These are phyloP conservation scores for Diplodia corticola DNA, from an alignment of 2,329 filamentous ascomycete species.

Conservation along the genomic window DNA sequence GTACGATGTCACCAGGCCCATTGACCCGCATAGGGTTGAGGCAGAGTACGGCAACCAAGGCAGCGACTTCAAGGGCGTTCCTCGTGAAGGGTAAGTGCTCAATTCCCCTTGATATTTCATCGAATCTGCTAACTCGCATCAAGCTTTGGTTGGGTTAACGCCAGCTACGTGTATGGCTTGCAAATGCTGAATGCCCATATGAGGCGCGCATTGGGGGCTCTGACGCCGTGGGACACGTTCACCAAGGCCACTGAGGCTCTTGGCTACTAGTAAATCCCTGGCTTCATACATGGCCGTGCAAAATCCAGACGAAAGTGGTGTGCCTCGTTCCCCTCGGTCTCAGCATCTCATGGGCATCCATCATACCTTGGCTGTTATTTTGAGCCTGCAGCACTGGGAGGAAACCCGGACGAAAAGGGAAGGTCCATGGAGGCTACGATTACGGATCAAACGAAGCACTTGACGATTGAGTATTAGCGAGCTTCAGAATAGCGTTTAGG, in stretches of 20 bases:
- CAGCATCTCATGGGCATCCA: neutral
- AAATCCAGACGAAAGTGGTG: neutral
- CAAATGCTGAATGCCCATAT: constrained; percentile 87
- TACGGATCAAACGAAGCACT: neutral
- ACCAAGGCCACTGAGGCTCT: constrained; percentile 60
- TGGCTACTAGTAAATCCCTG: constrained; percentile 26
- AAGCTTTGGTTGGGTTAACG: constrained; percentile 98
- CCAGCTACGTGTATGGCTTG: constrained; percentile 92
- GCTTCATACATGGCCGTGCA: neutral
- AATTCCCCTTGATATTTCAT: neutral
- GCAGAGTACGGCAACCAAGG: constrained; percentile 99
- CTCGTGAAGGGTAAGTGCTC: constrained; percentile 82
- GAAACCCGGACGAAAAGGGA: neutral
- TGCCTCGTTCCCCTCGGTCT: neutral
- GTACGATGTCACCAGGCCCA: constrained; percentile 89
- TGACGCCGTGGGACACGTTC: constrained; percentile 85
- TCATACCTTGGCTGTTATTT: neutral
- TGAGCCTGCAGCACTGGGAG: neutral
- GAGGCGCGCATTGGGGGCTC: constrained; percentile 80
- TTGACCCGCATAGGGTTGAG: constrained; percentile 90
- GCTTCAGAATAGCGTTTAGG: neutral
- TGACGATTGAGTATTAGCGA: neutral
- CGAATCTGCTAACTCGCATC: constrained; percentile 29
- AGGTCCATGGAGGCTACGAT: neutral
- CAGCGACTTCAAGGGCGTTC: constrained; percentile 90